Evolutionary conservation across 2,329 filamentous ascomycete species (phyloP).

Genomic region (Orbilia quercus): DNA sequence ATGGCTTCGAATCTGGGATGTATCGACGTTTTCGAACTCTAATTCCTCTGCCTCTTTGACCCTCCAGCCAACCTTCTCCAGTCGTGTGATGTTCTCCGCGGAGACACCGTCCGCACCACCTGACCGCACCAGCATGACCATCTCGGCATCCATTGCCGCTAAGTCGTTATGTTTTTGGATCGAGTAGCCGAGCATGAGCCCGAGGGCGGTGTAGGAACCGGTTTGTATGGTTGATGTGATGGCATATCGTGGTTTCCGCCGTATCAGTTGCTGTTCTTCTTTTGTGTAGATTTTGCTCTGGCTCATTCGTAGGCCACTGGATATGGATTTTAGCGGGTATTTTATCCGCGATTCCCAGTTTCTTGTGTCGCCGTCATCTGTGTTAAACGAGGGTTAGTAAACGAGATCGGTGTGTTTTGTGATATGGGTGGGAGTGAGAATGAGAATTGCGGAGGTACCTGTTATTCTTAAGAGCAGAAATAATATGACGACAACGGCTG

Average conservation of each 20-base stretch:
- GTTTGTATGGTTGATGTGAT: constrained; percentile 60
- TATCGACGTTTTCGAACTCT: constrained; percentile 60
- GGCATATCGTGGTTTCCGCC: constrained; percentile 59
- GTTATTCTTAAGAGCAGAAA: constrained; percentile 55
- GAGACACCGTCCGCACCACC: constrained; percentile 58
- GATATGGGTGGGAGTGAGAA: neutral
- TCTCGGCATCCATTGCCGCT: constrained; percentile 59
- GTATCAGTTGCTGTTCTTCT: constrained; percentile 53
- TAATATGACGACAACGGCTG: constrained; percentile 36
- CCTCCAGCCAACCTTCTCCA: constrained; percentile 60
- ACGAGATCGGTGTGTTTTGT: neutral
- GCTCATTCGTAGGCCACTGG: constrained; percentile 30
- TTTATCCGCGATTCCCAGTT: constrained; percentile 53
- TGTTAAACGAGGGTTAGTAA: constrained; percentile 24
- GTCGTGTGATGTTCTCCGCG: constrained; percentile 58
- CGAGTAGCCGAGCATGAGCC: constrained; percentile 60
- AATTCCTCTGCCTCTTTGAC: constrained; percentile 60
- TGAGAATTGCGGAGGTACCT: constrained; percentile 42
- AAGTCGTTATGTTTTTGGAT: constrained; percentile 61
- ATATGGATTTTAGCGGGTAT: constrained; percentile 44
- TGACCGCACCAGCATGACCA: constrained; percentile 60
- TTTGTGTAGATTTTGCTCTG: constrained; percentile 47
- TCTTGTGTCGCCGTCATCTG: constrained; percentile 53
- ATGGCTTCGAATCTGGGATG: constrained; percentile 58
- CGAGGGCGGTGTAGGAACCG: constrained; percentile 59